A percentile compares a stretch with the other conserved stretches of the same genome.
Conservation (phyloP, 352 stramenopile genomes). For the Pythium periplocum region DNA sequence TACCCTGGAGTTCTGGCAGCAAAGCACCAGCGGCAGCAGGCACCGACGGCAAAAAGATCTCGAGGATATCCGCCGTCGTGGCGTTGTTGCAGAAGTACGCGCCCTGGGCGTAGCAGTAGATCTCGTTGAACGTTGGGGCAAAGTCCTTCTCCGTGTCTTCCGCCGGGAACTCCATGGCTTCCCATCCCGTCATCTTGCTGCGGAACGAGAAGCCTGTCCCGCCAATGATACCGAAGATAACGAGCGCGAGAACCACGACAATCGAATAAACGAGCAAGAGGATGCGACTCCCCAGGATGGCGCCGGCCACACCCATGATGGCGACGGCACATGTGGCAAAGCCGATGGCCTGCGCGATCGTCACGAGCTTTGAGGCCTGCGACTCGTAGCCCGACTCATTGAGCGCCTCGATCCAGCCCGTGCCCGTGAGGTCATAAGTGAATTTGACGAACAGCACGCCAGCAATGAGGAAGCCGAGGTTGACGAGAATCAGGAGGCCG, state of each 20-base stretch:
- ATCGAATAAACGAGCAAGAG: conserved; percentile 70
- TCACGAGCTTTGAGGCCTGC: conserved; percentile 34
- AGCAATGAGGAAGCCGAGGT: conserved; percentile 61
- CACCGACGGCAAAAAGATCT: conserved; percentile 57
- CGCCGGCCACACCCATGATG: conserved; percentile 58
- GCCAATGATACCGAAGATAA: conserved; percentile 66
- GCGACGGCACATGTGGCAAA: conserved; percentile 49
- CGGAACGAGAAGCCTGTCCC: conserved; percentile 69
- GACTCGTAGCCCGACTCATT: conserved; percentile 65
- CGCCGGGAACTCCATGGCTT: conserved; percentile 46
- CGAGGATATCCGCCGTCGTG: conserved; percentile 44
- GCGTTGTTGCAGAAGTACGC: conserved; percentile 83
- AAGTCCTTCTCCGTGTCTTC: conserved; percentile 49
- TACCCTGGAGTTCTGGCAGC: conserved; percentile 54
- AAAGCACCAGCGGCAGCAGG: conserved; percentile 26
- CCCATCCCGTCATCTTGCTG: conserved; percentile 60
- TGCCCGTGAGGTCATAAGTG: conserved; percentile 40
- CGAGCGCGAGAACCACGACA: conserved; percentile 63
- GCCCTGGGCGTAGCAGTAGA: conserved; percentile 82
- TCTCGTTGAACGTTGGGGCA: conserved; percentile 66
- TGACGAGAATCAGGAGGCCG: conserved; percentile 68
- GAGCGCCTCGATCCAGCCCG: conserved; percentile 73
- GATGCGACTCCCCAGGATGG: conserved; percentile 56
- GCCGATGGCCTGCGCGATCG: conserved; percentile 46
- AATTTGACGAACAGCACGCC: conserved; percentile 68